Conservation (phyloP, 2,329 filamentous ascomycete species). For the Aureobasidium melanogenum region DNA sequence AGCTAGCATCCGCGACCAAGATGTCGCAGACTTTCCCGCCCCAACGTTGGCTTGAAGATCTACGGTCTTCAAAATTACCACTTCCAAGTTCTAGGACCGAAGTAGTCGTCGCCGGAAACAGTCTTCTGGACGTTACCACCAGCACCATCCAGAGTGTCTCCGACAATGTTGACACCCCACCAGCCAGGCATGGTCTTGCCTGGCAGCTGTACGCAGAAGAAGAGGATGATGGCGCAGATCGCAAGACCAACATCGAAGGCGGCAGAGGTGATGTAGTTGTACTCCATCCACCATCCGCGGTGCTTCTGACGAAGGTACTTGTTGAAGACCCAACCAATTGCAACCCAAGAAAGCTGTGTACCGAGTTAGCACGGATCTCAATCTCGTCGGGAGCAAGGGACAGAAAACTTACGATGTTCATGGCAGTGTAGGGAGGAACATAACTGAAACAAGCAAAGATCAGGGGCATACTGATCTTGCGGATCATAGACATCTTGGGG, state of each 20-base stretch:
- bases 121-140: constrained; percentile 22
- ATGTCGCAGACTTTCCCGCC: not conserved
- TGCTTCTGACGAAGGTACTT: constrained; percentile 60
- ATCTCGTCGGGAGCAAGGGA: not conserved
- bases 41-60: not conserved
- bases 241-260: constrained; percentile 76
- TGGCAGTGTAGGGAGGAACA: constrained; percentile 73
- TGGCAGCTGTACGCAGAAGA: constrained; percentile 77
- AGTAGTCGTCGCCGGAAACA: constrained; percentile 54
- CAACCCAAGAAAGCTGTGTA: constrained; percentile 54
- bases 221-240: constrained; percentile 76
- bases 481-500: constrained; percentile 15
- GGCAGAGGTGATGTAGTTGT: constrained; percentile 81
- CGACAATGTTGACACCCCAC: constrained; percentile 71
- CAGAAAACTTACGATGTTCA: constrained; percentile 44
- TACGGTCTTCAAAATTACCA: not conserved
- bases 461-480: constrained; percentile 44
- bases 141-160: constrained; percentile 14
- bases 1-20: not conserved
- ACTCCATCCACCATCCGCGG: constrained; percentile 78
- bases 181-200: constrained; percentile 64
- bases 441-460: constrained; percentile 73
- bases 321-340: constrained; percentile 82
- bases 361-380: not conserved
- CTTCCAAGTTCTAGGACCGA: constrained; percentile 45